Evolutionary conservation across 305 asterid genomes (phyloP).

Genomic region (Fraxinus ornus): DNA sequence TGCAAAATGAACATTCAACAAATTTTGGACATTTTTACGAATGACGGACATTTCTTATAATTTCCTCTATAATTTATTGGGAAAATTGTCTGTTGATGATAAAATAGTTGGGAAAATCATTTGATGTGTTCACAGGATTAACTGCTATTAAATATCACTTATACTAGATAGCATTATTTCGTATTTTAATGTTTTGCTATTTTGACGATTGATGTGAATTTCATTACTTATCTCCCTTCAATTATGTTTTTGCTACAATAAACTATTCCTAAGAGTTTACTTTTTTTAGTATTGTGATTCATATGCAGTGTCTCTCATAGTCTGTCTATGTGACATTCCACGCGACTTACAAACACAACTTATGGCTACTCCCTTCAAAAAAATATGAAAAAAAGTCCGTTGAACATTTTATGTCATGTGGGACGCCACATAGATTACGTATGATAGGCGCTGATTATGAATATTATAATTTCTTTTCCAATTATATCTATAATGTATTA

Average conservation of each 20-base stretch:
- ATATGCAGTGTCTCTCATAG: too few relatives aligned
- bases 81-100: too few relatives aligned
- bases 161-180: not conserved
- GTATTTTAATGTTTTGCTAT: not conserved
- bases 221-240: not conserved
- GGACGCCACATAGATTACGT: not conserved
- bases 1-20: too few relatives aligned
- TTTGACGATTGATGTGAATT: too few relatives aligned
- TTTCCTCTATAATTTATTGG: too few relatives aligned
- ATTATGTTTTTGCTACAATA: not conserved
- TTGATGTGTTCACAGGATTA: not conserved
- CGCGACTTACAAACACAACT: not conserved
- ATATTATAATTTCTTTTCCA: not conserved
- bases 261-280: not conserved
- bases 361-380: not conserved
- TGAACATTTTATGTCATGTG: not conserved
- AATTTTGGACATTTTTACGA: too few relatives aligned
- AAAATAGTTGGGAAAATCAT: not conserved
- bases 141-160: too few relatives aligned
- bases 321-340: not conserved
- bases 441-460: not conserved
- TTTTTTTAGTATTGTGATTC: too few relatives aligned
- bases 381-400: not conserved
- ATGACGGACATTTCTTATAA: too few relatives aligned
- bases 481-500: too few relatives aligned